Percentiles rank a stretch among this genome's conserved stretches.
phyloP scores from a whole-genome alignment of 2,329 filamentous ascomycete species.

The Aureobasidium lini region DNA sequence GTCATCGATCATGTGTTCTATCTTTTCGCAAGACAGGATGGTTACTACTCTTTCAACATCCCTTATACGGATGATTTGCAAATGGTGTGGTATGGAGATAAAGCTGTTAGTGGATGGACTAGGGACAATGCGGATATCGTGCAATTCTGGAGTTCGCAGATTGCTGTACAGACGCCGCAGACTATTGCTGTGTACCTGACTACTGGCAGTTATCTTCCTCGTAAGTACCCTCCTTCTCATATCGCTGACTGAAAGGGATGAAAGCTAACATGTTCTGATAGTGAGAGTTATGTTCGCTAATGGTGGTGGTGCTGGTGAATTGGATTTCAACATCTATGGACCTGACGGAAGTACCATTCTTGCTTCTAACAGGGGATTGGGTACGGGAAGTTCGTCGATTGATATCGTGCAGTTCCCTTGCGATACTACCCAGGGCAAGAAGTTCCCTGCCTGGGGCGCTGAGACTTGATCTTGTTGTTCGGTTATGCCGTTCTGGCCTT shows the following conservation, averaged over 20 bases:
- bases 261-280: neutral
- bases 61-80: slow-evolving; percentile 16
- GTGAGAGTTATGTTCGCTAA: slow-evolving; percentile 15
- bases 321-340: slow-evolving; percentile 14
- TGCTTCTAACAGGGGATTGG: neutral
- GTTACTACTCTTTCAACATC: slow-evolving; percentile 17
- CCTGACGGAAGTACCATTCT: slow-evolving; percentile 8
- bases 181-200: slow-evolving; percentile 13
- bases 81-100: slow-evolving; percentile 15
- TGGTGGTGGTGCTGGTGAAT: slow-evolving; percentile 15
- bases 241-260: neutral
- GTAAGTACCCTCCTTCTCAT: neutral
- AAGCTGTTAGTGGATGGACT: slow-evolving; percentile 15
- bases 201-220: slow-evolving; percentile 9
- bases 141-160: slow-evolving; percentile 14
- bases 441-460: slow-evolving; percentile 15
- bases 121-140: slow-evolving; percentile 15
- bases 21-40: slow-evolving; percentile 14
- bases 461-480: slow-evolving; percentile 3
- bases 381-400: slow-evolving; percentile 12
- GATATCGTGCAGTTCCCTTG: slow-evolving; percentile 14
- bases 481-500: neutral
- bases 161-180: slow-evolving; percentile 8
- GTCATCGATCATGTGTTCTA: slow-evolving; percentile 17
- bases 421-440: slow-evolving; percentile 7